Evolutionary conservation across 257 asterid species (phyloP).

Genomic region (Knoxia roxburghii): DNA sequence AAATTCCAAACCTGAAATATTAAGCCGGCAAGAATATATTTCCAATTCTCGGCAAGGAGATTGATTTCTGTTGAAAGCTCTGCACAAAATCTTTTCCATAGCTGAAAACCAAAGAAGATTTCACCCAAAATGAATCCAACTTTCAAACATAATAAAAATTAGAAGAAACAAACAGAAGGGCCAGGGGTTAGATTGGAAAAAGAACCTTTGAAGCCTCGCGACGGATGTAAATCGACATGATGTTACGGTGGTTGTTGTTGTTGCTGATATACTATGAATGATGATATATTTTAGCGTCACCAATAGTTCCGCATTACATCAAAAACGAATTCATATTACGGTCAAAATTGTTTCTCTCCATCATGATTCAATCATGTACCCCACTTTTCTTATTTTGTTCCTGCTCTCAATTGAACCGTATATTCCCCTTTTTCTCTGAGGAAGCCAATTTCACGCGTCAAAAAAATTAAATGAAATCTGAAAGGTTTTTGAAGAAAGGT

Average conservation of each 20-base stretch:
- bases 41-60: slow-evolving; percentile 80
- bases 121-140: not conserved
- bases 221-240: slow-evolving; percentile 95
- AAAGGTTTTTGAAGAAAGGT: not conserved
- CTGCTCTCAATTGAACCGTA: slow-evolving; percentile 2
- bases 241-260: slow-evolving; percentile 11
- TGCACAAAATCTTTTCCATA: slow-evolving; percentile 78
- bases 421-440: not conserved
- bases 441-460: not conserved
- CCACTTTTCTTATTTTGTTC: not conserved
- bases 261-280: not conserved
- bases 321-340: slow-evolving; percentile 30
- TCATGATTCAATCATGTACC: not conserved
- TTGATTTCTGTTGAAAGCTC: slow-evolving; percentile 67
- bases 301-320: slow-evolving; percentile 60
- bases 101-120: slow-evolving; percentile 29
- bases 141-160: not conserved
- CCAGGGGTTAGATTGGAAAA: not conserved
- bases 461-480: not conserved
- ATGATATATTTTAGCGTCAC: slow-evolving; percentile 23
- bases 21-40: slow-evolving; percentile 69
- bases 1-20: slow-evolving; percentile 40
- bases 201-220: slow-evolving; percentile 98
- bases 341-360: slow-evolving; percentile 31
- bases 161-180: slow-evolving; percentile 3